Conservation (phyloP, 441 rosid genomes). For the Gossypium davidsonii region DNA sequence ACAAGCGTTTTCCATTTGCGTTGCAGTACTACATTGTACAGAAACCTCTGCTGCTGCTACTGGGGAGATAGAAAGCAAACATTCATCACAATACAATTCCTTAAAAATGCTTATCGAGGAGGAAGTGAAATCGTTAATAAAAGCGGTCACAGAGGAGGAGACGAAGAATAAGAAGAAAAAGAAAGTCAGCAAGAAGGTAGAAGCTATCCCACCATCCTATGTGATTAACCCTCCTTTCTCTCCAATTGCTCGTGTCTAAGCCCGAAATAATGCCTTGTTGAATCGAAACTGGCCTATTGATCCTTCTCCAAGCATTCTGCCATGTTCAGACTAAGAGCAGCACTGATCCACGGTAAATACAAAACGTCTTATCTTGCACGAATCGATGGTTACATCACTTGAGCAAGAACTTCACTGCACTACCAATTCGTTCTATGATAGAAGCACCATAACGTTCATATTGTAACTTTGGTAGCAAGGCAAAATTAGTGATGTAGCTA, state of each 20-base stretch:
- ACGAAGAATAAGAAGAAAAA: conserved; percentile 33
- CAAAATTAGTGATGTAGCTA: conserved; percentile 25
- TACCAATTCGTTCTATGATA: conserved; percentile 32
- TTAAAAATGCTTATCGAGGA: conserved; percentile 63
- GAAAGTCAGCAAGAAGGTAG: conserved; percentile 31
- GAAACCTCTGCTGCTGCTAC: conserved; percentile 28
- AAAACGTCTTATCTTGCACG: background rate
- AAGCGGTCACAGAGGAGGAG: conserved; percentile 49
- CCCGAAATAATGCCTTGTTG: conserved; percentile 2
- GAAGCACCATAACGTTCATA: conserved; percentile 43
- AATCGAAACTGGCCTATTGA: conserved; percentile 8
- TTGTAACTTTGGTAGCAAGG: conserved; percentile 30
- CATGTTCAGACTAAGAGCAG: background rate
- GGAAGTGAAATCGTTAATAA: conserved; percentile 63
- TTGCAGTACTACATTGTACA: conserved; percentile 58
- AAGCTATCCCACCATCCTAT: conserved; percentile 49
- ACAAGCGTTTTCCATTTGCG: conserved; percentile 90
- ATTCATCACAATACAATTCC: conserved; percentile 44
- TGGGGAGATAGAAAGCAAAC: conserved; percentile 25
- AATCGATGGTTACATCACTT: conserved; percentile 6
- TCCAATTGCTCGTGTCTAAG: conserved; percentile 73
- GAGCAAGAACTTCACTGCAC: conserved; percentile 18
- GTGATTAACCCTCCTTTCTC: conserved; percentile 80
- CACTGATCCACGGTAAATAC: conserved; percentile 12
- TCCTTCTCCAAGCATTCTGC: conserved; percentile 4